These are phyloP conservation scores for Lichina pygmaea DNA, from an alignment of 495 filamentous ascomycete genomes.

Conservation along the genomic window DNA sequence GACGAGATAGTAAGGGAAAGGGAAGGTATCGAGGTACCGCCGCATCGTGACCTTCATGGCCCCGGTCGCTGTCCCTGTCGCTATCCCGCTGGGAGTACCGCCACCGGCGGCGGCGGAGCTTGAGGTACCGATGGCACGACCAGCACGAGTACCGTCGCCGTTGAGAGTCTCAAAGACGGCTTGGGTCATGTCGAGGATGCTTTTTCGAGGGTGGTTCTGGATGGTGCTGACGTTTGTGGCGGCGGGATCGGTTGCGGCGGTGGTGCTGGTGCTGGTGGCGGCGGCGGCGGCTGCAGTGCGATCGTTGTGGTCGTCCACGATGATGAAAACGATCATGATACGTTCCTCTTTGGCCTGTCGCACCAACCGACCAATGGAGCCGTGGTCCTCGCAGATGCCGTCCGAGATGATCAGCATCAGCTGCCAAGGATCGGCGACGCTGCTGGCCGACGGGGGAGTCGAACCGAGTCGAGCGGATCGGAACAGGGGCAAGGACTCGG, in stretches of 20 bases:
- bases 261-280: conserved; percentile 14
- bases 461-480: conserved; percentile 30
- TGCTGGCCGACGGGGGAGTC: conserved; percentile 18
- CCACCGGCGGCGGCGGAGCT: too few relatives aligned
- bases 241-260: conserved; percentile 2
- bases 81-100: too few relatives aligned
- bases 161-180: conserved; percentile 45
- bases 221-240: conserved; percentile 1
- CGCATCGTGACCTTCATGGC: conserved; percentile 51
- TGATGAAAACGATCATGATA: conserved; percentile 94
- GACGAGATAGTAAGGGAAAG: conserved; percentile 86
- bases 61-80: conserved; percentile 21
- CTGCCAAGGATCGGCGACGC: conserved; percentile 82
- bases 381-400: conserved; percentile 75
- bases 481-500: conserved; percentile 55
- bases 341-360: conserved; percentile 71
- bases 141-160: conserved; percentile 6
- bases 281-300: conserved; percentile 2
- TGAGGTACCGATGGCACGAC: conserved; percentile 3
- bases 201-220: neutral
- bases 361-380: conserved; percentile 52
- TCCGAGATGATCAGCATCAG: conserved; percentile 79
- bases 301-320: conserved; percentile 41
- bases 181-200: conserved; percentile 54
- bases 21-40: conserved; percentile 82